Conservation (phyloP, 2,329 filamentous ascomycete genomes). For the Aspergillus thermomutatus region DNA sequence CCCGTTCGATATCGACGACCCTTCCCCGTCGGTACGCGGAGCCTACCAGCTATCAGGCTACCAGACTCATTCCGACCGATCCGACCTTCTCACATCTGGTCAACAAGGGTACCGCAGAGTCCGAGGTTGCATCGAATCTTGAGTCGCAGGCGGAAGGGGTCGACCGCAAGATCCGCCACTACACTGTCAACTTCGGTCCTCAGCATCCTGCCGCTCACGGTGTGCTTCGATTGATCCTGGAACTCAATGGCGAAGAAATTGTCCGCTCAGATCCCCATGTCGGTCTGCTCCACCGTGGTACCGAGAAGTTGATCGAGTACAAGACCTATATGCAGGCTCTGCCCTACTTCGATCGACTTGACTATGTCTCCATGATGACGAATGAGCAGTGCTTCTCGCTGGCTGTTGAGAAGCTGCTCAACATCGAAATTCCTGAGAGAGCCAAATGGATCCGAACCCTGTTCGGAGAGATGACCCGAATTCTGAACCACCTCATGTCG, state of each 20-base stretch:
- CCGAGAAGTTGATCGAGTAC: conserved; percentile 99
- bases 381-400: conserved; percentile 98
- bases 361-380: conserved; percentile 99
- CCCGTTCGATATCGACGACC: conserved; percentile 56
- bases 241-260: conserved; percentile 97
- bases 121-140: conserved; percentile 44
- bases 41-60: conserved; percentile 47
- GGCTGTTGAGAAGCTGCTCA: conserved; percentile 95
- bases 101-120: conserved; percentile 38
- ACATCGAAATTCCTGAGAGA: conserved; percentile 90
- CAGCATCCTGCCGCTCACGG: conserved; percentile 98
- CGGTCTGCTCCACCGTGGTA: conserved; percentile 90
- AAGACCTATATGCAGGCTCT: conserved; percentile 98
- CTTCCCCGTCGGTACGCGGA: conserved; percentile 53
- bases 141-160: conserved; percentile 42
- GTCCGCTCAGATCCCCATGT: conserved; percentile 95
- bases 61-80: conserved; percentile 57
- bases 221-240: conserved; percentile 93
- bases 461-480: conserved; percentile 90
- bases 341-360: conserved; percentile 97
- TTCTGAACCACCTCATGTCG: conserved; percentile 98
- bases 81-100: conserved; percentile 49
- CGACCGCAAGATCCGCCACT: conserved; percentile 89
- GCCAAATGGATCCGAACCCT: conserved; percentile 96
- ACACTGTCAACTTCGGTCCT: conserved; percentile 98